A percentile compares a stretch with the other conserved stretches of the same genome.
Evolutionary conservation across 2,329 filamentous ascomycete species (phyloP).

Genomic region (Bipolaris bicolor): DNA sequence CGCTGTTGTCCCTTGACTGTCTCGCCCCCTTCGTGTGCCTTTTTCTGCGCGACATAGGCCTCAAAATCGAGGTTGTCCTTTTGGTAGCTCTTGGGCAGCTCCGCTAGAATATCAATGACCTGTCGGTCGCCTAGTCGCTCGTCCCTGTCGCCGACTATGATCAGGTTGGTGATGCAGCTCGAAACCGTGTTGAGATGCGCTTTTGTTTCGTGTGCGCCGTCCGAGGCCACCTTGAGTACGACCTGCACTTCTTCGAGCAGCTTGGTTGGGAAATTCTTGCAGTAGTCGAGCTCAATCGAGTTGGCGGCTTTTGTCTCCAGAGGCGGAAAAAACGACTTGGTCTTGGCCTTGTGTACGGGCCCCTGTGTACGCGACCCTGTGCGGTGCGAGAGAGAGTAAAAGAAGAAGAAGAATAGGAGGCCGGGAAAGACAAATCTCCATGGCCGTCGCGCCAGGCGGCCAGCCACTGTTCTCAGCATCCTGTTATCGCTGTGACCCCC

Average conservation of each 20-base stretch:
- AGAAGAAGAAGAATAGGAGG: constrained; percentile 42
- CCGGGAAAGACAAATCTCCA: constrained; percentile 42
- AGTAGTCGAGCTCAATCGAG: constrained; percentile 46
- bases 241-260: constrained; percentile 54
- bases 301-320: constrained; percentile 38
- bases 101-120: constrained; percentile 57
- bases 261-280: constrained; percentile 49
- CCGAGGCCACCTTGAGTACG: constrained; percentile 58
- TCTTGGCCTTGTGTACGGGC: constrained; percentile 38
- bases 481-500: constrained; percentile 14
- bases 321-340: constrained; percentile 48
- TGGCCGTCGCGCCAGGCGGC: constrained; percentile 38
- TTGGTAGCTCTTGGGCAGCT: constrained; percentile 54
- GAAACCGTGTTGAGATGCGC: constrained; percentile 61
- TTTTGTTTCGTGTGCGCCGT: constrained; percentile 51
- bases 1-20: constrained; percentile 56
- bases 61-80: constrained; percentile 58
- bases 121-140: constrained; percentile 59
- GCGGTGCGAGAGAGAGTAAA: constrained; percentile 37
- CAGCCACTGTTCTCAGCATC: constrained; percentile 36
- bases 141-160: constrained; percentile 65
- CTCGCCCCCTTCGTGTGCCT: constrained; percentile 45
- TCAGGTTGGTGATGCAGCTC: constrained; percentile 60
- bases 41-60: constrained; percentile 56
- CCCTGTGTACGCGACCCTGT: constrained; percentile 20